phyloP scores from a whole-genome alignment of 208 protist genomes.

The Leishmania arabica region DNA sequence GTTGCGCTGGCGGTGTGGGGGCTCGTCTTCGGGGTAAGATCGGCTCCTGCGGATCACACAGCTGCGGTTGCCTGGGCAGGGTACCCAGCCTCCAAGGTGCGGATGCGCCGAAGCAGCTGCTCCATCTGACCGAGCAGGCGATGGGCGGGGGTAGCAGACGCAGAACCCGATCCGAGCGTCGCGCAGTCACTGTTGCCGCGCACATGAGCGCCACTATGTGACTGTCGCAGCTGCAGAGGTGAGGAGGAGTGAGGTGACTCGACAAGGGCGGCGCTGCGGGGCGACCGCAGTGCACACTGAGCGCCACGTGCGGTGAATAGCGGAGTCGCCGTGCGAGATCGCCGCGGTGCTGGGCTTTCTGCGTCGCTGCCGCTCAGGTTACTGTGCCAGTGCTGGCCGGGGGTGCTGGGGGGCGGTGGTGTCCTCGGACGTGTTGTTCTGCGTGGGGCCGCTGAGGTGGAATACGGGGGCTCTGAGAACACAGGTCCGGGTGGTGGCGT shows the following conservation, averaged over 20 bases:
- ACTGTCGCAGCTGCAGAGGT: not conserved
- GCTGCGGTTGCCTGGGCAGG: not conserved
- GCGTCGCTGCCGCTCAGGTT: not conserved
- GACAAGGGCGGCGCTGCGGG: slow-evolving; percentile 6
- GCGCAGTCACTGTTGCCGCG: not conserved
- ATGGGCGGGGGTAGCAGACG: not conserved
- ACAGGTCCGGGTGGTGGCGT: not conserved
- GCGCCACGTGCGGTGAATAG: not conserved
- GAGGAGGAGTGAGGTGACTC: slow-evolving; percentile 12
- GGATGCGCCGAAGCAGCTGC: slow-evolving; percentile 21
- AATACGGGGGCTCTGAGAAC: not conserved
- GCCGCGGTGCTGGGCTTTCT: not conserved
- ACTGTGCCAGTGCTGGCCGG: not conserved
- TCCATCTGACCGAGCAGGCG: slow-evolving; percentile 32
- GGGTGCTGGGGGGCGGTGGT: not conserved
- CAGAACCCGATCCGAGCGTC: not conserved
- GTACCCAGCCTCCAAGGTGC: slow-evolving; percentile 17
- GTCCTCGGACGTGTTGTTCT: not conserved
- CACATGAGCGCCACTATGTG: not conserved
- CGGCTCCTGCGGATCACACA: not conserved
- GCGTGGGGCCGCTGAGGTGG: not conserved
- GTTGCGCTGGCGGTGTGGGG: no score
- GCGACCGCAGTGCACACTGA: not conserved
- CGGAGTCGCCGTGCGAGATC: slow-evolving; percentile 23
- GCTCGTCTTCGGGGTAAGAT: not conserved